These are phyloP conservation scores for Margaritispora aquatica DNA, from an alignment of 495 filamentous ascomycete genomes.

Conservation along the genomic window DNA sequence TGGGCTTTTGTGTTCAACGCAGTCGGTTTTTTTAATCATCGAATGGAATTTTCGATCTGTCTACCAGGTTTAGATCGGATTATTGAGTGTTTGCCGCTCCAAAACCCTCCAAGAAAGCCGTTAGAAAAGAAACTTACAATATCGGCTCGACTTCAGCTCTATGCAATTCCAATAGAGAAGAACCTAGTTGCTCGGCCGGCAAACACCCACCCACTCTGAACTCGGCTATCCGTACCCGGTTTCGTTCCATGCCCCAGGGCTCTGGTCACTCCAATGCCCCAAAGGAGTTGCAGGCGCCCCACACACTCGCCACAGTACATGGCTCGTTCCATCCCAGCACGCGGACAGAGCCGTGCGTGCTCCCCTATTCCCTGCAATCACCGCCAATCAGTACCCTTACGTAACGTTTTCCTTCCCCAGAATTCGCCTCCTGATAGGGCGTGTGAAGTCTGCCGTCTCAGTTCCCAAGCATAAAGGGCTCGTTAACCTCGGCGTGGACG, in stretches of 20 bases:
- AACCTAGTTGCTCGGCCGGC: too few relatives aligned
- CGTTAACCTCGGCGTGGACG: background rate
- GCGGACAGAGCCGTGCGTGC: background rate
- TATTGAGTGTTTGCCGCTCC: too few relatives aligned
- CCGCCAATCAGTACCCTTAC: background rate
- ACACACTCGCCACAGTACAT: background rate
- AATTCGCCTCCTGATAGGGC: background rate
- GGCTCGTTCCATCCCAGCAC: background rate
- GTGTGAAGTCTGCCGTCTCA: background rate
- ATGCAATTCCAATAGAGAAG: too few relatives aligned
- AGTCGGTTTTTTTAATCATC: too few relatives aligned
- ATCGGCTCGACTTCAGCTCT: too few relatives aligned
- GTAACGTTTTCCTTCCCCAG: constrained; percentile 5
- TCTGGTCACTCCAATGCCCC: constrained; percentile 2
- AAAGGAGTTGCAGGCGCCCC: background rate
- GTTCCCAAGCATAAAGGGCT: background rate
- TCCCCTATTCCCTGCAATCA: background rate
- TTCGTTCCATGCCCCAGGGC: background rate
- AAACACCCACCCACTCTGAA: too few relatives aligned
- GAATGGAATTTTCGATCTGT: too few relatives aligned
- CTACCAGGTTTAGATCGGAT: too few relatives aligned
- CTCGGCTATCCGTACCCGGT: too few relatives aligned
- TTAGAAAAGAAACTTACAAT: too few relatives aligned
- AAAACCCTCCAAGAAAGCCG: too few relatives aligned
- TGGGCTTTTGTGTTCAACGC: too few relatives aligned